Base-by-base conservation (phyloP, 1,139 yeast genomes). In the Geotrichum restrictum region DNA sequence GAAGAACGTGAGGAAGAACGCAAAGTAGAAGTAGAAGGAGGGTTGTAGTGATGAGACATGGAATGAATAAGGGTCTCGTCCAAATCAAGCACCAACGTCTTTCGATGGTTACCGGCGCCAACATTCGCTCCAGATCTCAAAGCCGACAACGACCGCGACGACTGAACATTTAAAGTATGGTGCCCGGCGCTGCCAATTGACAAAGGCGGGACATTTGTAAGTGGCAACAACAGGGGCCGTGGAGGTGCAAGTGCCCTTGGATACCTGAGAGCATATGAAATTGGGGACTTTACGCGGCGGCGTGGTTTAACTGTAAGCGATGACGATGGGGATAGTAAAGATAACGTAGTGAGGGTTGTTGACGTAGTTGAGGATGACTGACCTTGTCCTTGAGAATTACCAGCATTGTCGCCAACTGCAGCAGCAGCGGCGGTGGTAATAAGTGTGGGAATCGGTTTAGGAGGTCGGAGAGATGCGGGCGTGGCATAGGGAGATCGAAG, bases 21-120 rank as follows among this genome's bases (percentile, higher is more conserved):
- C n/a, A n/a, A n/a, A 93, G 11, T 13, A 13, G 34, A 11, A 14
- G n/a, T 14, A 13, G 34, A 31, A 14, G n/a, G n/a, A 14, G 19
- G 19, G n/a, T 8, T 16, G 37, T n/a, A 16, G 10, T n/a, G 19
- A 5, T 16, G 14, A 10, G 37, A 34, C 37, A 89, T 75, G 1
- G 98, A 88, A 67, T 93, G 98, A 55, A 93, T 89, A 54, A 93
- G 72, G 0, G 98, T 93, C 64, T 93, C 98, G 69, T 93, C 98
- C 37, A 93, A 76, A 66, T 93, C 98, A 31, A 93, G 73, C 0
- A 93, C 84, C 41, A 93, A 74, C 1, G 91, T 85, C 66, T 91
- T 93, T 21, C 38, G 45, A 10, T 45, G 42, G 13, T 33, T 19
- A 18, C 11, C 21, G 34, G 31, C 48, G 44, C n/a, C 33, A 27